These are phyloP conservation scores for Notholithocarpus densiflorus DNA, from an alignment of 306 rosid genomes.

Conservation along the genomic window DNA sequence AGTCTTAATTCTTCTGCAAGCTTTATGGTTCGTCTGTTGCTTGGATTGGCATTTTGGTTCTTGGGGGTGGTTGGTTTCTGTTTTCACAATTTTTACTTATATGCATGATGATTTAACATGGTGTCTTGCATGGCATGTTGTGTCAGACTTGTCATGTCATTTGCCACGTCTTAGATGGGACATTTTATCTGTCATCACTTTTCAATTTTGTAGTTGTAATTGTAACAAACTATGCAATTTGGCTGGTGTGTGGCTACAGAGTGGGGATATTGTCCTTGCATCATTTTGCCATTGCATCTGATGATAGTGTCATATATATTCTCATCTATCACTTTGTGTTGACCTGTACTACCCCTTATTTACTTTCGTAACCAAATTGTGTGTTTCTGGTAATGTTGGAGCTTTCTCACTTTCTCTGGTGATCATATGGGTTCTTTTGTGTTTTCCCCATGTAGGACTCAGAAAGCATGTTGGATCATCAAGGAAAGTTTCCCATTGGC, in stretches of 20 bases:
- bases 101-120: not conserved
- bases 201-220: not conserved
- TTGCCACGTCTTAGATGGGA: not conserved
- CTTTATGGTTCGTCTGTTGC: not conserved
- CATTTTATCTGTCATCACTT: not conserved
- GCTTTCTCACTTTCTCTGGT: not conserved
- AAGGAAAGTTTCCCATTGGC: slow-evolving; percentile 61
- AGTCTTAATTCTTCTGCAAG: not conserved
- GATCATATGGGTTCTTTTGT: not conserved
- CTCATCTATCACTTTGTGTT: not conserved
- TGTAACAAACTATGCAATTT: not conserved
- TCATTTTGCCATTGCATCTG: not conserved
- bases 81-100: not conserved
- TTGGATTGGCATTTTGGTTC: not conserved
- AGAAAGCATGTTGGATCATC: slow-evolving; percentile 47
- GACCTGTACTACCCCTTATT: not conserved
- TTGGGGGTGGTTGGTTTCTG: not conserved
- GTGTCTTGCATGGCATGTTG: not conserved
- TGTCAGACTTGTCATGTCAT: not conserved
- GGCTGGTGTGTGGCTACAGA: not conserved
- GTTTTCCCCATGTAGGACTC: slow-evolving; percentile 42
- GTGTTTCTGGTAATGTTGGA: slow-evolving; percentile 10
- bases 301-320: not conserved
- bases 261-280: not conserved
- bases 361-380: not conserved